Base-by-base conservation (phyloP, 768 basidiomycete genomes). In the Leccinum obscurum region DNA sequence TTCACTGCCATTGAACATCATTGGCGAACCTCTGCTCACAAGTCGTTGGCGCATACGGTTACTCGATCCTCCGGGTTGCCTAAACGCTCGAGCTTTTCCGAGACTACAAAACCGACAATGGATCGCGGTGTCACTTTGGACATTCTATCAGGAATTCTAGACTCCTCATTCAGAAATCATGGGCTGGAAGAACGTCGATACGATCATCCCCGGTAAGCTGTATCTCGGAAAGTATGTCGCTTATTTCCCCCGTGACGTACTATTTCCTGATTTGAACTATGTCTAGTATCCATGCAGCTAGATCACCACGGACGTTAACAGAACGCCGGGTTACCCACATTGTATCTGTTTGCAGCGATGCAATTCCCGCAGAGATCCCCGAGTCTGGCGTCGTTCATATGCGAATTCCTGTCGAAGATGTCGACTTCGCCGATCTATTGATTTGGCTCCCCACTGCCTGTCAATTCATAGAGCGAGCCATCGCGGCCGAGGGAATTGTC, bases 281-380 rank as follows among this genome's bases (percentile, higher is more conserved):
- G 62, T 58, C 57, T 68, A 91, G 90, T 69, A 79, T 90, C 66
- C 78, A 81, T 66, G 87, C 89, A 54, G 89, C 90, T 32, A 81
- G 81, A 64, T 89, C 89, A 37, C 82, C 88, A 26, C 83, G 88
- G 70, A 83, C 86, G 57, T 78, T 91, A 73, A 80, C 84, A 54
- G 89, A 91, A 72, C 85, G 86, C 65, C 83, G 84, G 61, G 88
- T 93, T 62, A 90, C 89, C 6, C 91, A 93, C 74, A 85, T 92
- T 54, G 72, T 93, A 17, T 92, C 90, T 51, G 89, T 91, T 56
- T 92, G 91, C 68, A 72, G 76, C 37, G 91, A 93, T 57, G 78
- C 80, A 6, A 88, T 90, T 54, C 88, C 88, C 49, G 84, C 87
- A 52, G 89, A 90, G 64, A 71, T 83, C 28, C 86, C 87, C 24